Percentiles rank a stretch among this genome's conserved stretches.
These are phyloP conservation scores for Ophiostoma pallidulum DNA, from an alignment of 2,329 filamentous ascomycete species.

Conservation along the genomic window DNA sequence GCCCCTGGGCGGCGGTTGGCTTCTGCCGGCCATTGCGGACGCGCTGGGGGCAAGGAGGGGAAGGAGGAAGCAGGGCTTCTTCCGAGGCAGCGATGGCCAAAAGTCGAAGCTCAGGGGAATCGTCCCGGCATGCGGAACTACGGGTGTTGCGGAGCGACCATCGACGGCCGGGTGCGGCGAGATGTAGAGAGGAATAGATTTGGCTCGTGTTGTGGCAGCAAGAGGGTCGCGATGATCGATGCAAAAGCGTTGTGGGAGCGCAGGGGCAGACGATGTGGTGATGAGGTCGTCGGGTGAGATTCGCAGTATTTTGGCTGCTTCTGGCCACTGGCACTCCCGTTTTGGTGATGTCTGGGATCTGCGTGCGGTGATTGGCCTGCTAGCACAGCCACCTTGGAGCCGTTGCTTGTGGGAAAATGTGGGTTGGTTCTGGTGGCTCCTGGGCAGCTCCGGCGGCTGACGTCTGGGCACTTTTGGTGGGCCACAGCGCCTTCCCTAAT, in stretches of 20 bases:
- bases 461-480: no score
- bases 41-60: slow-evolving; percentile 4
- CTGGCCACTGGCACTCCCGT: slow-evolving; percentile 7
- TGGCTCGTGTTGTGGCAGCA: no score
- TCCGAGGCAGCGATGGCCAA: slow-evolving; percentile 10
- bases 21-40: slow-evolving; percentile 53
- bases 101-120: slow-evolving; percentile 18
- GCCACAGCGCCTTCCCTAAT: no score
- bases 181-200: neutral
- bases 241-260: neutral
- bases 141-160: slow-evolving; percentile 12
- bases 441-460: no score
- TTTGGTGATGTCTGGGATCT: slow-evolving; percentile 5
- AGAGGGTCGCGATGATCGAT: neutral
- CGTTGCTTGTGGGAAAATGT: neutral
- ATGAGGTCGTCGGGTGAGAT: slow-evolving; percentile 6
- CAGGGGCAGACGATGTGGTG: neutral
- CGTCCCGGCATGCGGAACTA: slow-evolving; percentile 26
- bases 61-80: slow-evolving; percentile 19
- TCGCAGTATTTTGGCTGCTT: slow-evolving; percentile 4
- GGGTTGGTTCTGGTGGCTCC: slow-evolving; percentile 1
- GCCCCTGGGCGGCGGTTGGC: slow-evolving; percentile 37
- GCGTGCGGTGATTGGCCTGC: slow-evolving; percentile 3
- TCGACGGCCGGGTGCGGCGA: slow-evolving; percentile 3
- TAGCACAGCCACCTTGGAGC: slow-evolving; percentile 16